Evolutionary conservation across 176 grass and related monocot genomes (phyloP), one percentile per base, ranked within the genome.

Genomic region (Calamus simplicifolius): DNA sequence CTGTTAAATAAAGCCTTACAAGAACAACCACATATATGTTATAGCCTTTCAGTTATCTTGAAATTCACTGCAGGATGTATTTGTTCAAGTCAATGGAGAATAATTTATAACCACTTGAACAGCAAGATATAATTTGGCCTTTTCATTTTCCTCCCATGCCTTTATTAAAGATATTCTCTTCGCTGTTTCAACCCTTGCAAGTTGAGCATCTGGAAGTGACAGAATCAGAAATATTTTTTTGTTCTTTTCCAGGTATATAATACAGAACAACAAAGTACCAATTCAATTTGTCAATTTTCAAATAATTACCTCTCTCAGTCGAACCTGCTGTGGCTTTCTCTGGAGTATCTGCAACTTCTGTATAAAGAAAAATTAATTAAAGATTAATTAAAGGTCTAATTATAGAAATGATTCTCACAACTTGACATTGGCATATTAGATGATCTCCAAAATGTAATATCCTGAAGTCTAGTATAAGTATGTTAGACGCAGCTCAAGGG

Each of bases 61-160:
- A 29, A 4, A 8, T 35, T 6, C 31, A 35, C 31, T 7, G 31
- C 31, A 35, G 8, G 29, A 31, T 6, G 29, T 1, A 31, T 31
- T 5, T 31, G 1, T 31, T 31, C 29, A 38, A 38, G 31, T 8
- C 7, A 38, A 38, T 38, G 31, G 31, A 38, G 31, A 38, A 38
- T 38, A 10, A 38, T 38, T 38, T 38, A 55, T 18, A 12, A 55
- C 10, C 21, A 55, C 18, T 55, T 23, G 18, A 21, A 21, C 8
- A 2, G 2, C 7, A 8, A 21, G 53, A 55, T 55, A 19, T 55
- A 12, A 8, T 61, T 85, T 91, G 4, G 78, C 54, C 63, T 97
- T 97, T 62, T 85, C 76, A 28, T 82, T 97, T 12, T 83, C 81
- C 53, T 88, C 87, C 87, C 92, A 91, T 63, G 92, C 81, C 75